Conservation (phyloP, 805 yeast species). For the Candida arabinofermentans region DNA sequence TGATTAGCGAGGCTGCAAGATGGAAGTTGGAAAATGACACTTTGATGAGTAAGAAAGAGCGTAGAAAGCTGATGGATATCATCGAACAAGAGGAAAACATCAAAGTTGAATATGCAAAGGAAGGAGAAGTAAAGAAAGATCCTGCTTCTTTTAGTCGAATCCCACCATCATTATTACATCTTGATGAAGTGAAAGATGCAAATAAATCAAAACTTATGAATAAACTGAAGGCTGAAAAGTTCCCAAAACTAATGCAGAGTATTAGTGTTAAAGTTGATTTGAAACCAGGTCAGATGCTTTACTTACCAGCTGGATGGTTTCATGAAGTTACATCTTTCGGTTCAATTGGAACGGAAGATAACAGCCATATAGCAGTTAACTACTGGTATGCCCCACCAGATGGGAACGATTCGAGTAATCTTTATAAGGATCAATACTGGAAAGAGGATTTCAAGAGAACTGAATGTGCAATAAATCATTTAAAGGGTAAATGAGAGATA, state of each 20-base stretch:
- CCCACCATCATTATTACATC: slow-evolving; percentile 60
- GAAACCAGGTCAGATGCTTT: slow-evolving; percentile 62
- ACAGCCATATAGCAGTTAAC: slow-evolving; percentile 59
- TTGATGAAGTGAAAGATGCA: slow-evolving; percentile 45
- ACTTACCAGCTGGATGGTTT: slow-evolving; percentile 77
- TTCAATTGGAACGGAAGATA: slow-evolving; percentile 9
- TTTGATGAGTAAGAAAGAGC: slow-evolving; percentile 22
- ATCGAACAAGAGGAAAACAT: slow-evolving; percentile 30
- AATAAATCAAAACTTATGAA: slow-evolving; percentile 21
- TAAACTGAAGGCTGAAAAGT: slow-evolving; percentile 36
- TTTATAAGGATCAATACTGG: slow-evolving; percentile 55
- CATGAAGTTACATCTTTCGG: slow-evolving; percentile 75
- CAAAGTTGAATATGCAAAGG: slow-evolving; percentile 9
- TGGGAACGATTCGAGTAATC: slow-evolving; percentile 25
- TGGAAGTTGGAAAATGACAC: slow-evolving; percentile 33
- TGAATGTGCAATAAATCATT: slow-evolving; percentile 23
- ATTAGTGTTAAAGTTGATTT: slow-evolving; percentile 43
- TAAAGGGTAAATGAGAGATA: slow-evolving; percentile 2
- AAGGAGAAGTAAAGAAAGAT: slow-evolving; percentile 31
- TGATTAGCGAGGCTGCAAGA: slow-evolving; percentile 43
- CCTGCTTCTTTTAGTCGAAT: slow-evolving; percentile 69
- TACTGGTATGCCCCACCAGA: slow-evolving; percentile 75
- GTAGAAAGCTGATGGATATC: slow-evolving; percentile 18
- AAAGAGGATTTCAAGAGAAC: slow-evolving; percentile 46
- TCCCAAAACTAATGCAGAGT: slow-evolving; percentile 45